Conservation (phyloP, 441 rosid genomes). For the Syzygium malaccense region DNA sequence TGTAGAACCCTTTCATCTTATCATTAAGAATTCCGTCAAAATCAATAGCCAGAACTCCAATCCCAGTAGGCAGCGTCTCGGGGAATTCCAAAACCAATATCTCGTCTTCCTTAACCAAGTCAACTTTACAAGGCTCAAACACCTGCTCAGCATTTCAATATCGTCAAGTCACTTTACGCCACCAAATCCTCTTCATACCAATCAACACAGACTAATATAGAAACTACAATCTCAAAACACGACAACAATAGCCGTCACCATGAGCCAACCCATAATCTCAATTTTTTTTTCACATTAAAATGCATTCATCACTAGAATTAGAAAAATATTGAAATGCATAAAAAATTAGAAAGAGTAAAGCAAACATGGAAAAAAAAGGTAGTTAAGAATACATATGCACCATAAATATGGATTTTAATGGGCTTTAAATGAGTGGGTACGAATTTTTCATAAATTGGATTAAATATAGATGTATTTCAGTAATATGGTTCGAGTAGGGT, state of each 20-base stretch:
- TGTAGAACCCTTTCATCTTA: slow-evolving; percentile 83
- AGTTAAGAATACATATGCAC: neutral
- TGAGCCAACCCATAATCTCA: neutral
- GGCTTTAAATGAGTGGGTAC: neutral
- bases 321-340: neutral
- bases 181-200: neutral
- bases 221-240: neutral
- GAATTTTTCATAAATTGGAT: neutral
- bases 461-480: neutral
- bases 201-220: neutral
- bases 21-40: slow-evolving; percentile 71
- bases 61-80: slow-evolving; percentile 51
- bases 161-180: neutral
- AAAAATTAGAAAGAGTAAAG: neutral
- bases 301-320: neutral
- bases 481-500: neutral
- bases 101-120: slow-evolving; percentile 58
- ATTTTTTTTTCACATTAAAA: neutral
- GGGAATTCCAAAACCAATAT: slow-evolving; percentile 66
- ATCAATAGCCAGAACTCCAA: slow-evolving; percentile 47
- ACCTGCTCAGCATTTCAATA: slow-evolving; percentile 24
- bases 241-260: neutral
- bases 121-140: slow-evolving; percentile 38
- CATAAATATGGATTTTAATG: neutral
- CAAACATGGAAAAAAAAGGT: neutral